Percentiles rank a stretch among this genome's conserved stretches.
Conservation (phyloP, 2,329 filamentous ascomycete species). For the Alternaria hordeiaustralica region DNA sequence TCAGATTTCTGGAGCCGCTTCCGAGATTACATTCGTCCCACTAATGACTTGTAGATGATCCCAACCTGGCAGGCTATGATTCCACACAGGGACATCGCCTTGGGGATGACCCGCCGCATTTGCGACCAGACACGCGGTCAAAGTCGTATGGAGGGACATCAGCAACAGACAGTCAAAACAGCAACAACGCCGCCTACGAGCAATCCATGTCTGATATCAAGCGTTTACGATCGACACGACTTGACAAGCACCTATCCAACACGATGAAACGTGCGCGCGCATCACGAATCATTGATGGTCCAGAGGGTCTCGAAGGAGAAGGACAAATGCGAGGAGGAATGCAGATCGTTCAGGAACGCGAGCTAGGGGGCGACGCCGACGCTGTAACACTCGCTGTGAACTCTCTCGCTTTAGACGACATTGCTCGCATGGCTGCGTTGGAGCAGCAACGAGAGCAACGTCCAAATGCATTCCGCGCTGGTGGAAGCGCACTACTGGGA, state of each 20-base stretch:
- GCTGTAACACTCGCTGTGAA: conserved; percentile 90
- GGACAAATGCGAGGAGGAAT: conserved; percentile 65
- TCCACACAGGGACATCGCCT: conserved; percentile 68
- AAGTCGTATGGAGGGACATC: conserved; percentile 72
- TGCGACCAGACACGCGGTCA: conserved; percentile 72
- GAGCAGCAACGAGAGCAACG: conserved; percentile 93
- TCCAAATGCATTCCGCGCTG: conserved; percentile 78
- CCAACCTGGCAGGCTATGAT: conserved; percentile 70
- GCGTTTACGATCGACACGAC: conserved; percentile 85
- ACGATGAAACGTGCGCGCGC: conserved; percentile 89
- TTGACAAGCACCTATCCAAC: conserved; percentile 92
- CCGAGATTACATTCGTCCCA: conserved; percentile 38
- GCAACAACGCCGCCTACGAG: conserved; percentile 77
- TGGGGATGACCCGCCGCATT: conserved; percentile 59
- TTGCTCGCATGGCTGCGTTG: conserved; percentile 91
- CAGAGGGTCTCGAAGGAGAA: conserved; percentile 73
- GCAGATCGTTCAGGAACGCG: conserved; percentile 81
- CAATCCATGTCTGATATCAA: conserved; percentile 96
- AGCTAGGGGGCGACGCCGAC: conserved; percentile 71
- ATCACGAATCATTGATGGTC: conserved; percentile 90
- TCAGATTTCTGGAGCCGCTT: conserved; percentile 38
- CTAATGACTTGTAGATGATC: conserved; percentile 65
- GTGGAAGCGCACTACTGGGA: conserved; percentile 71
- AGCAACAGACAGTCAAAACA: conserved; percentile 58
- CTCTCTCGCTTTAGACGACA: conserved; percentile 92